Evolutionary conservation across 2,329 filamentous ascomycete genomes (phyloP).

Genomic region (Beauveria varroae): DNA sequence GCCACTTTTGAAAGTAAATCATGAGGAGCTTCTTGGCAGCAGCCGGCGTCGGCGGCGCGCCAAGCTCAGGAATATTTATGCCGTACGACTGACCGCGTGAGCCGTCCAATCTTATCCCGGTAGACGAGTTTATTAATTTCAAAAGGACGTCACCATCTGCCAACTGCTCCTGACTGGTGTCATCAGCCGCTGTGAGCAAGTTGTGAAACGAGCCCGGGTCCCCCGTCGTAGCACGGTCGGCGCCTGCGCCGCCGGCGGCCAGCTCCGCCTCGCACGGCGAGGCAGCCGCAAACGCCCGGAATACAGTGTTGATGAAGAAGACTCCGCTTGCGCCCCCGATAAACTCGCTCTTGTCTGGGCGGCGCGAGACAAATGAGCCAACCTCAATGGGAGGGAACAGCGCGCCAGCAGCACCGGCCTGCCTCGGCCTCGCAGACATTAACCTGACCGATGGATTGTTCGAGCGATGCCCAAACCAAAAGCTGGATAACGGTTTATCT

Average conservation of each 20-base stretch:
- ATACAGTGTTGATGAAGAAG: conserved; percentile 47
- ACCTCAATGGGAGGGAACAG: conserved; percentile 7
- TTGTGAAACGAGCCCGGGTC: not conserved
- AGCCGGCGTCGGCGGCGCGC: conserved; percentile 20
- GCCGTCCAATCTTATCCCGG: not conserved
- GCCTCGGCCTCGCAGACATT: not conserved
- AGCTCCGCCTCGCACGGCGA: conserved; percentile 13
- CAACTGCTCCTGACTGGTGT: not conserved
- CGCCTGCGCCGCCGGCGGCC: not conserved
- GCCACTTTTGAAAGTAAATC: conserved; percentile 43
- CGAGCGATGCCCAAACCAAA: not conserved
- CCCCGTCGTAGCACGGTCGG: conserved; percentile 7
- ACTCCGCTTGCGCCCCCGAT: conserved; percentile 45
- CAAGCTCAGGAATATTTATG: conserved; percentile 17
- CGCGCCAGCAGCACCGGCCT: not conserved
- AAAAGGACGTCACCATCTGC: not conserved
- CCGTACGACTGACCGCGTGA: conserved; percentile 11
- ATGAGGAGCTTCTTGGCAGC: conserved; percentile 35
- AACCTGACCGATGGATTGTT: not conserved
- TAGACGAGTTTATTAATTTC: not conserved
- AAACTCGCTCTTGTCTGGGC: conserved; percentile 35
- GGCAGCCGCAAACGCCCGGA: conserved; percentile 37
- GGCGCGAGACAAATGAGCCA: conserved; percentile 1
- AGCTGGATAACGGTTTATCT: not conserved
- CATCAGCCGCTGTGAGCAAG: not conserved